A percentile compares a stretch with the other conserved stretches of the same genome.
Evolutionary conservation across 305 asterid species (phyloP).

Genomic region (Solanum hybrid): DNA sequence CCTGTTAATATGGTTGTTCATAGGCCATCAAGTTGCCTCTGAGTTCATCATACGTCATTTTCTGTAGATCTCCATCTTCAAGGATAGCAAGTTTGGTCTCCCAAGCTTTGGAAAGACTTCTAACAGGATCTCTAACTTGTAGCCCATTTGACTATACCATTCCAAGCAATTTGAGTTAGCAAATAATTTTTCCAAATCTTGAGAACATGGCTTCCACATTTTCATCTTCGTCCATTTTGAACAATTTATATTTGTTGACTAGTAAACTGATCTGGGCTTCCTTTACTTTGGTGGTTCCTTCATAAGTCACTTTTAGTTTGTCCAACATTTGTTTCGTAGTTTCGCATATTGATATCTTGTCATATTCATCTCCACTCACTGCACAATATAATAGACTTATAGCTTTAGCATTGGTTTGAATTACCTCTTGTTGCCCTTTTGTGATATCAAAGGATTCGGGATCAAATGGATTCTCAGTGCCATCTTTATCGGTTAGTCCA

Average conservation of each 20-base stretch:
- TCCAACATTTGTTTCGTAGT: not conserved
- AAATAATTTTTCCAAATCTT: too few species aligned
- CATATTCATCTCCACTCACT: not conserved
- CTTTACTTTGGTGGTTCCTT: not conserved
- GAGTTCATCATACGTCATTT: too few species aligned
- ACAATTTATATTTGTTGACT: not conserved
- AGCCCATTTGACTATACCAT: too few species aligned
- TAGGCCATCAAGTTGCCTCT: too few species aligned
- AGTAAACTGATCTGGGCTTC: not conserved
- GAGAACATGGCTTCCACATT: not conserved
- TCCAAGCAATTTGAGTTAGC: too few species aligned
- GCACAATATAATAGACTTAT: not conserved
- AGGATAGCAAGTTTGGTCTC: too few species aligned
- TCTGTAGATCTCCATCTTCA: too few species aligned
- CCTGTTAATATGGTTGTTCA: too few species aligned
- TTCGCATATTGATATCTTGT: not conserved
- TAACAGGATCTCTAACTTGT: too few species aligned
- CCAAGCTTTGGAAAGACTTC: too few species aligned
- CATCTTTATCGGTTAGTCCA: not conserved
- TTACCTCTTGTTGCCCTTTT: not conserved
- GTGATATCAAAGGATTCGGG: not conserved
- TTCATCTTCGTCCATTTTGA: not conserved
- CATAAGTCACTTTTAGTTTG: not conserved
- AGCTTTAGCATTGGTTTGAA: not conserved
- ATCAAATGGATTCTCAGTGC: not conserved